Conservation (phyloP, 202 grass and related monocot genomes). For the Panicum virgatum region DNA sequence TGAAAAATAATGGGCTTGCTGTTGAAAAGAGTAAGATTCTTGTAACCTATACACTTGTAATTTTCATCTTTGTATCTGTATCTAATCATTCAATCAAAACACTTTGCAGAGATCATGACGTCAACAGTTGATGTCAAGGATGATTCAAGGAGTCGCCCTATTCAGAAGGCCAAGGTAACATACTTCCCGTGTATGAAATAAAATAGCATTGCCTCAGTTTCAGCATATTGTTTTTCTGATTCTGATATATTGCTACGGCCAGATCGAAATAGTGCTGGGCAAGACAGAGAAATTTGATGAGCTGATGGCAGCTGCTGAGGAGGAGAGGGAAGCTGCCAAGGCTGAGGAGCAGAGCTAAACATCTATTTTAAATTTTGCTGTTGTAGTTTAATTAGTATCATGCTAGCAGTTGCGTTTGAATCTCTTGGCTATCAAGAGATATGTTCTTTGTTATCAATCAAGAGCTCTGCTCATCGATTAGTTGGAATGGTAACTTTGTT, state of each 20-base stretch:
- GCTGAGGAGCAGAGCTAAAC: constrained; percentile 68
- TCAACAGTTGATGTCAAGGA: constrained; percentile 91
- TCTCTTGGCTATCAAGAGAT: constrained; percentile 50
- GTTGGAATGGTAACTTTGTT: constrained; percentile 11
- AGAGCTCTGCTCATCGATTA: constrained; percentile 40
- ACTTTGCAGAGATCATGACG: constrained; percentile 73
- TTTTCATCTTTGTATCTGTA: neutral
- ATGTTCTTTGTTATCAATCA: constrained; percentile 29
- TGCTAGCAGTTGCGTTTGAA: constrained; percentile 17
- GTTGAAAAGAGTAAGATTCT: constrained; percentile 77
- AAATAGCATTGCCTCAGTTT: neutral
- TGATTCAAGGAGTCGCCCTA: constrained; percentile 62
- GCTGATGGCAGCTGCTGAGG: constrained; percentile 81
- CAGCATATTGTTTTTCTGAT: neutral
- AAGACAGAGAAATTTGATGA: constrained; percentile 96
- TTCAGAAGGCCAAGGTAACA: constrained; percentile 93
- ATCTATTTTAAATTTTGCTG: neutral
- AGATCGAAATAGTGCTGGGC: constrained; percentile 91
- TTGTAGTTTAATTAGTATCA: constrained; percentile 44
- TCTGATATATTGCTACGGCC: neutral
- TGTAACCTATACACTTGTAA: neutral
- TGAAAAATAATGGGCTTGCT: constrained; percentile 92
- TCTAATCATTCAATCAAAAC: constrained; percentile 22
- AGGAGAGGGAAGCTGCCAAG: constrained; percentile 71
- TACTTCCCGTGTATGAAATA: neutral